Base-by-base conservation (phyloP, 2,329 filamentous ascomycete genomes). In the Davidsoniella eucalypti region DNA sequence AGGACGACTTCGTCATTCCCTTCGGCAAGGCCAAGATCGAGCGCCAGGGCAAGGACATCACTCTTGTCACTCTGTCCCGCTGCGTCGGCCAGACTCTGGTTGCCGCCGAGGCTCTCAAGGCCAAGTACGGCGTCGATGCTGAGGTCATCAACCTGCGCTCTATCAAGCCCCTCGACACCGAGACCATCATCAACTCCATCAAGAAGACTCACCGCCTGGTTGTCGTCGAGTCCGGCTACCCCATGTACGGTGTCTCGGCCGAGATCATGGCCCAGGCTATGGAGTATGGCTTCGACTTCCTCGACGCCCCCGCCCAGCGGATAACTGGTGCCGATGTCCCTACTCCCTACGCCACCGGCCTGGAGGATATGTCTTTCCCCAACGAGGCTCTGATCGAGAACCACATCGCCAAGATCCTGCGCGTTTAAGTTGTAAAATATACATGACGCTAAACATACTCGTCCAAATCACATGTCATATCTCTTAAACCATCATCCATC, bases 21-120 rank as follows among this genome's bases (percentile, higher is more conserved):
- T 87, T 98, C 65, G 92, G 92, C 67, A 98, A 98, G 76, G 92
- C 92, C 68, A 98, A 98, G 80, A 85, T 98, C 63, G 92, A 98
- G 75, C 88, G 92, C 61, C 73, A 80, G 55, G 92, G 92, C 67
- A 95, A 90, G 71, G 92, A 98, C 65, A 71, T 98, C 58, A 98
- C 92, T 63, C 86, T 98, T 56, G 90, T 98, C 56, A 82, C 88
- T 47, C 76, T 95, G 54, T 96, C 92, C 57, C 87, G 92, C 65
- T 94, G 86, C 65, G 92, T 98, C 56, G 92, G 92, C 57, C 90
- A 94, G 70, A 84, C 84, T 56, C 76, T 98, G 53, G 71, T 80
- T 47, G 92, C 90, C 51, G 92, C 92, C 57, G 86, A 94, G 69
- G 76, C 82, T 64, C 77, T 98, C 56, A 94, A 95, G 78, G 81